Evolutionary conservation across 352 stramenopile genomes (phyloP), one percentile per base, ranked within the genome.

Genomic region (Blastocystis sp.): DNA sequence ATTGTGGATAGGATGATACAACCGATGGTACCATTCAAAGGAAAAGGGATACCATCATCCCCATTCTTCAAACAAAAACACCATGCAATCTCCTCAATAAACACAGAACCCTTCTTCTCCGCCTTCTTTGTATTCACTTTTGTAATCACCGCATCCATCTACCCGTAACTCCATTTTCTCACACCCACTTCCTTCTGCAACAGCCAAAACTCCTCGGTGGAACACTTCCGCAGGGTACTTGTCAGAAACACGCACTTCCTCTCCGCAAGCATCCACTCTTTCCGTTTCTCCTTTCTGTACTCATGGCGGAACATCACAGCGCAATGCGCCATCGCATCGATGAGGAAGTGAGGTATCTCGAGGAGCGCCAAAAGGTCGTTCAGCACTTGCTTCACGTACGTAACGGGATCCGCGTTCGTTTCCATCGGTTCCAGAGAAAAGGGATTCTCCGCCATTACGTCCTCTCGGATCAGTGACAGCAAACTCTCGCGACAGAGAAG

Each of bases 161-260:
- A 75, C 8, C 18, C 4, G 0, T 75, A 16, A 75, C 34, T 4
- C 63, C 16, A 14, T 53, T 9, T 14, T 24, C 6, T 29, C 21
- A 54, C 18, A 4, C 24, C 0, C 32, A 75, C 63, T 29, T 78
- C 67, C 4, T 61, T 78, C 14, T 51, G 67, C 7, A 78, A 40
- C 51, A 78, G 49, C 48, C 42, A 57, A 78, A 61, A 78, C 24
- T 42, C 16, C 49, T 78, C 67, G 9, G 67, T 38, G 6, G 46
- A 16, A 32, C 56, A 57, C 38, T 57, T 57, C n/a, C 67, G 42
- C 16, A 78, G 36, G 38, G 40, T 57, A 1, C 36, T 78, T 57
- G 67, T 61, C 14, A 78, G 36, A n/a, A 78, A 78, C 9, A 27
- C 0, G 38, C 67, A 78, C 42, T 78, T 78, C 21, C 51, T 34